A percentile compares a stretch with the other conserved stretches of the same genome.
These are phyloP conservation scores for Vigna reflexopilosa DNA, from an alignment of 306 rosid species.

Conservation along the genomic window DNA sequence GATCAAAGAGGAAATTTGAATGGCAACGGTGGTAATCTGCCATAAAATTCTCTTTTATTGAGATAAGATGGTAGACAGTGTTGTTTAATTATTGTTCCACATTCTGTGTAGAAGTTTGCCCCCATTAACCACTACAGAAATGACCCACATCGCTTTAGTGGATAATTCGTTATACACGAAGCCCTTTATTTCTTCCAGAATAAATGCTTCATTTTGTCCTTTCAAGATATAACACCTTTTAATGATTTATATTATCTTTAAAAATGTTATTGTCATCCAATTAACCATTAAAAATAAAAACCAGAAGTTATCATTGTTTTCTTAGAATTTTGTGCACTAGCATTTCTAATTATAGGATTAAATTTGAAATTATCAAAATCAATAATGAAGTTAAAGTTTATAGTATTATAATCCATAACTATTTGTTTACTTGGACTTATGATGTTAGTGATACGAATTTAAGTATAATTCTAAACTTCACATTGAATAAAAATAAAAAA, in stretches of 20 bases:
- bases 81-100: constrained; percentile 10
- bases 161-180: not conserved
- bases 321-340: too few species aligned
- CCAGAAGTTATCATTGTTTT: not conserved
- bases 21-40: constrained; percentile 14
- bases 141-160: constrained; percentile 23
- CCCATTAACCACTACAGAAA: not conserved
- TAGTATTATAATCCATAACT: too few species aligned
- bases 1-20: constrained; percentile 23
- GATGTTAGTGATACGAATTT: too few species aligned
- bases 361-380: too few species aligned
- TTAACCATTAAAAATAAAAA: not conserved
- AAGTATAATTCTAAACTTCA: too few species aligned
- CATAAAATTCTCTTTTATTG: not conserved
- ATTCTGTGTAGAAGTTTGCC: not conserved
- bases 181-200: not conserved
- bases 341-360: too few species aligned
- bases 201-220: not conserved
- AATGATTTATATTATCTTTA: not conserved
- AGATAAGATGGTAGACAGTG: not conserved
- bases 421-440: too few species aligned
- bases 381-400: too few species aligned
- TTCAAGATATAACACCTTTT: not conserved
- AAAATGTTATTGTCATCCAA: not conserved
- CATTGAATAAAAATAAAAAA: too few species aligned